Evolutionary conservation across 768 basidiomycete species (phyloP), one percentile per base, ranked within the genome.

Genomic region (Symmetrospora coprosmae): DNA sequence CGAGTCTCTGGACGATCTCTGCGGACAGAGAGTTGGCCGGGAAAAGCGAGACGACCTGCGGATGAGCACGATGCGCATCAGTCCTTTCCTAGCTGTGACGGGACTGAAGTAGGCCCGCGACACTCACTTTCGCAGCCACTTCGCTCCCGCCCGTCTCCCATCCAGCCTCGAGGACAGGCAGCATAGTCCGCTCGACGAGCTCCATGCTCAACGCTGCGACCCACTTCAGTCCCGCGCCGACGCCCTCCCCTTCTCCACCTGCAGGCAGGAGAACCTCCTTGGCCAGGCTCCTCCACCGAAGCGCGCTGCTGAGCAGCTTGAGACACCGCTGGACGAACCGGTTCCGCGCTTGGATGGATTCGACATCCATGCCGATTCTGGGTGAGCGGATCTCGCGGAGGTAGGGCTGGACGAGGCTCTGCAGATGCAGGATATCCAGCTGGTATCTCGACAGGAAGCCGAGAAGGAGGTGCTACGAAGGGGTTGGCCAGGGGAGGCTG

Each of bases 111-210:
- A 37, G 14, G 27, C 37, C 16, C 25, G 13, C 14, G 4, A 25
- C 23, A 67, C 71, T 58, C 60, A 72, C 71, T 70, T 70, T 66
- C 40, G 35, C 37, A 7, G 71, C 72, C 28, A 72, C 65, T 50
- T 72, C 72, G 45, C 65, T 60, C 2, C 74, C 73, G 3, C 74
- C 74, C 8, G 73, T 73, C 2, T 67, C 68, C 75, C 75, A 76
- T 19, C 65, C 66, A 21, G 69, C 66, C 51, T 68, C 69, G 4
- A 74, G 52, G 0, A 73, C 65, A 1, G 74, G 73, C 58, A 72
- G 52, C 2, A 75, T 19, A 4, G 72, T 67, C 60, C 70, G 70
- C 13, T 64, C 70, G 4, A 74, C 71, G 6, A 75, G 49, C 55
- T 72, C 68, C 14, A 67, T 61, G n/a, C 68, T 66, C 43, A 75